phyloP scores from a whole-genome alignment of 108 stramenopile genomes.

The Nannochloropsis oceanica region DNA sequence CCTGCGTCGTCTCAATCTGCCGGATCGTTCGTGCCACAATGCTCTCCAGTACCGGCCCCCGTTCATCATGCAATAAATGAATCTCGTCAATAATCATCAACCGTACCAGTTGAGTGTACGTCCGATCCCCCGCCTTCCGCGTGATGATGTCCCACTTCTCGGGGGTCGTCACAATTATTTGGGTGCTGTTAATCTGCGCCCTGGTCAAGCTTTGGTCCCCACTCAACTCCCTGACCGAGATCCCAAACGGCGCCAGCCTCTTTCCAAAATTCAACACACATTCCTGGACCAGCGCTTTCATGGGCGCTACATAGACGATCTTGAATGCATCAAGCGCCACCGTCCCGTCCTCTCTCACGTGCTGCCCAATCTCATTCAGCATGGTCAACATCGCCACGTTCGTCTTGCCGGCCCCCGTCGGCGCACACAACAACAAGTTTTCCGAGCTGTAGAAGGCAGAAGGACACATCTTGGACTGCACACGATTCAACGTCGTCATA shows the following conservation, averaged over 20 bases:
- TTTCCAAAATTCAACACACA: slow-evolving; percentile 85
- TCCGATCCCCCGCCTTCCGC: slow-evolving; percentile 92
- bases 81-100: slow-evolving; percentile 98
- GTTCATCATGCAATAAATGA: slow-evolving; percentile 93
- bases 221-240: slow-evolving; percentile 85
- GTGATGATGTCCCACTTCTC: slow-evolving; percentile 99
- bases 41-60: slow-evolving; percentile 94
- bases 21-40: slow-evolving; percentile 88
- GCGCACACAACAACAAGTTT: slow-evolving; percentile 88
- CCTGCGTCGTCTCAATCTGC: slow-evolving; percentile 82
- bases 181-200: slow-evolving; percentile 86
- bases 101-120: slow-evolving; percentile 90
- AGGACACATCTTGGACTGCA: slow-evolving; percentile 81
- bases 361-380: slow-evolving; percentile 83
- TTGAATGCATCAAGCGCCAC: slow-evolving; percentile 79
- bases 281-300: slow-evolving; percentile 99
- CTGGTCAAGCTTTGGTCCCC: slow-evolving; percentile 92
- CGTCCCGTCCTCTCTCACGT: slow-evolving; percentile 37
- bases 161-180: slow-evolving; percentile 92
- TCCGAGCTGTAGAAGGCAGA: slow-evolving; percentile 62
- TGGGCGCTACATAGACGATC: slow-evolving; percentile 98
- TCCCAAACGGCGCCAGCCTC: slow-evolving; percentile 63
- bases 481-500: slow-evolving; percentile 88
- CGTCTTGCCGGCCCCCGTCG: slow-evolving; percentile 97
- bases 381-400: slow-evolving; percentile 84